Percentiles rank a stretch among this genome's conserved stretches.
Conservation (phyloP, 345 rosid species). For the Eucalyptus erythrocorys region DNA sequence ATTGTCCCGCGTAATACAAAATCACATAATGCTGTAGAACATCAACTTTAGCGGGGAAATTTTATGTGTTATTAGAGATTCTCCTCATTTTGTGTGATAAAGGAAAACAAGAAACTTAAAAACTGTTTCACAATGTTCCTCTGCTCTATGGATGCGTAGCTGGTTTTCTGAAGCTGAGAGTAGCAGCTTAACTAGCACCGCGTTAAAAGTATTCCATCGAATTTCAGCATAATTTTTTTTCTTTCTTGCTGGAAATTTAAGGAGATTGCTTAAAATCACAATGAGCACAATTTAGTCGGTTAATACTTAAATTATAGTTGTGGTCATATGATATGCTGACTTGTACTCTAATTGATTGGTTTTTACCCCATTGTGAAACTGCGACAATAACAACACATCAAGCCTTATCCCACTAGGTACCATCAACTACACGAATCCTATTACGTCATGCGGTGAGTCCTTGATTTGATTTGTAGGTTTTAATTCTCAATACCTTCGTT, state of each 20-base stretch:
- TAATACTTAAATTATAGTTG: accelerated
- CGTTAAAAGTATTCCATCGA: accelerated
- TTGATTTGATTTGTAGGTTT: constrained; percentile 8
- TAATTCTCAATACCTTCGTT: no score
- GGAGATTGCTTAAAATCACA: neutral
- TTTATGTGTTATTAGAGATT: no score
- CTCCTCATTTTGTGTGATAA: no score
- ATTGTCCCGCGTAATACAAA: no score
- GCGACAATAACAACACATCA: neutral
- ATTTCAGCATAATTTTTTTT: neutral
- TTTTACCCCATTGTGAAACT: neutral
- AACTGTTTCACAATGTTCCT: neutral
- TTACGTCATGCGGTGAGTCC: constrained; percentile 6
- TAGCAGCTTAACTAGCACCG: neutral
- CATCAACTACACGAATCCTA: neutral
- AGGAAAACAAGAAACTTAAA: no score
- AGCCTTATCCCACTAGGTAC: neutral
- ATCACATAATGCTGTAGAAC: no score
- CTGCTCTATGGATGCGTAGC: neutral
- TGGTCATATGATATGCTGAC: no score
- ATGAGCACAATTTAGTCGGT: neutral
- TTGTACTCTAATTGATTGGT: neutral
- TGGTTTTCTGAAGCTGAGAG: neutral
- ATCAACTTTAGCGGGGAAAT: no score
- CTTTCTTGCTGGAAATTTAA: neutral